Evolutionary conservation across 2,329 filamentous ascomycete species (phyloP), one percentile per base, ranked within the genome.

Genomic region (Monilinia fructigena): DNA sequence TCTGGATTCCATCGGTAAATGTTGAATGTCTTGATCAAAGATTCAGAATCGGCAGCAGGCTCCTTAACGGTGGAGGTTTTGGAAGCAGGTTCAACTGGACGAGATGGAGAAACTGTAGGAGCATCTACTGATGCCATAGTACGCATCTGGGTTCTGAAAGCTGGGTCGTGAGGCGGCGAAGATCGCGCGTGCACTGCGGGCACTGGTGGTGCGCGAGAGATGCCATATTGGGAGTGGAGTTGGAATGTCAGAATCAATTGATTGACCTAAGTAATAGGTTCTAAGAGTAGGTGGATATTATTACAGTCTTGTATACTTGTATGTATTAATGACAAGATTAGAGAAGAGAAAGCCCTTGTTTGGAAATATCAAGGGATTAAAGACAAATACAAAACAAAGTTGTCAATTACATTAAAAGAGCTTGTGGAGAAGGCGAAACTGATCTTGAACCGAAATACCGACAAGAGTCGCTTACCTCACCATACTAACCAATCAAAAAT

Each of bases 1-100:
- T 98, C 95, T 69, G 95, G 95, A 79, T 96, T 96, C 95, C 95
- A 99, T 79, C 95, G 88, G 88, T 99, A 99, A 83, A 99, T 90
- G 80, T 97, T 90, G 87, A 99, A 99, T 62, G 90, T 93, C 89
- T 97, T 98, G 82, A 91, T 87, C 75, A 83, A 83, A 66, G 90
- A 84, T 74, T 90, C 85, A 72, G 86, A 79, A 66, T 86, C 81
- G 60, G 86, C 85, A 59, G 86, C 74, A 65, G 69, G 80, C 72
- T 76, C 74, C 53, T 80, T 77, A 66, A 81, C 77, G 3, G 72
- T 72, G 10, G 63, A 65, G 6, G 70, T 72, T 55, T 72, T 65
- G 12, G 70, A 70, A 47, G 70, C 67, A 59, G 72, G 52, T 4
- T 59, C 67, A 18, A 74, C 60, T 12, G 65, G 65, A 35, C 65